Evolutionary conservation across 257 asterid species (phyloP).

Genomic region (Capsicum rhomboideum): DNA sequence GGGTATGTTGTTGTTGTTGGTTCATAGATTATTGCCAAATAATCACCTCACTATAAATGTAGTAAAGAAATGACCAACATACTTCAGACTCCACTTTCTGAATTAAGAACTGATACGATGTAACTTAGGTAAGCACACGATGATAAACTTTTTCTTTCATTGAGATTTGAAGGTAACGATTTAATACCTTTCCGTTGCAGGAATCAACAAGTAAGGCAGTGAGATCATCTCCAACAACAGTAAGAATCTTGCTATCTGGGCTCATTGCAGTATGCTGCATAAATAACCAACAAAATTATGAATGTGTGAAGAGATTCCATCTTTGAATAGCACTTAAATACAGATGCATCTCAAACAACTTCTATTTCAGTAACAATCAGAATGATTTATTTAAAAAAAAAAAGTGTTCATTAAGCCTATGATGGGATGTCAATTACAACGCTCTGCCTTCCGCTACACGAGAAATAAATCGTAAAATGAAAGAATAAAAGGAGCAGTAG

Average conservation of each 20-base stretch:
- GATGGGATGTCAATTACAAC: not conserved
- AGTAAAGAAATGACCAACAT: not conserved
- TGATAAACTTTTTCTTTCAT: not conserved
- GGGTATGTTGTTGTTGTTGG: too few relatives aligned
- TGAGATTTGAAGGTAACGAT: not conserved
- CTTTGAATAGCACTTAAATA: not conserved
- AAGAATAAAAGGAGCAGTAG: not conserved
- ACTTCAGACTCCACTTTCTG: not conserved
- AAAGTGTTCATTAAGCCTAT: not conserved
- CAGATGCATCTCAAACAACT: not conserved
- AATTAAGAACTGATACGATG: not conserved
- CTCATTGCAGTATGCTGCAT: slow-evolving; percentile 73
- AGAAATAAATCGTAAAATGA: not conserved
- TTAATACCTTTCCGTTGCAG: slow-evolving; percentile 54
- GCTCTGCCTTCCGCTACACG: not conserved
- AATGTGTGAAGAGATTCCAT: not conserved
- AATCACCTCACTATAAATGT: not conserved
- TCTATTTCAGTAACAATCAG: not conserved
- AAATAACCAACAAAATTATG: not conserved
- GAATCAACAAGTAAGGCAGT: slow-evolving; percentile 61
- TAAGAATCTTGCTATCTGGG: slow-evolving; percentile 59
- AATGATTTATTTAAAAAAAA: not conserved
- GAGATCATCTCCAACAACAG: slow-evolving; percentile 63
- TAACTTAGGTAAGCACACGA: not conserved
- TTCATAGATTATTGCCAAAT: not conserved